Conservation (phyloP, 768 basidiomycete genomes). For the Leccinum barrowsii region DNA sequence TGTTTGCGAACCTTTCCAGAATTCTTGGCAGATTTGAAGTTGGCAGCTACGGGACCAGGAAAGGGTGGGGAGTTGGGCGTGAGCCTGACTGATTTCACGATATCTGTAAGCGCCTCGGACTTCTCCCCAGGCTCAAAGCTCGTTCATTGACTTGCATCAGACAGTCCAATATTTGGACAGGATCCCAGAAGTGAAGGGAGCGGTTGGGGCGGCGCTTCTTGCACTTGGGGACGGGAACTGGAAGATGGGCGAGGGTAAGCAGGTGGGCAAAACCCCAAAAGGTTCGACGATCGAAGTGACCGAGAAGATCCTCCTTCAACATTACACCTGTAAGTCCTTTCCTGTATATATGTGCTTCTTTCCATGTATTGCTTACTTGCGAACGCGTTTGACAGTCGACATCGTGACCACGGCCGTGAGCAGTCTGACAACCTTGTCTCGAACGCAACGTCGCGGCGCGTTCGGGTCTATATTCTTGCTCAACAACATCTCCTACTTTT, state of each 20-base stretch:
- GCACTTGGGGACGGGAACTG: constrained; percentile 85
- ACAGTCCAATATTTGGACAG: constrained; percentile 66
- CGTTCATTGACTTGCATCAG: constrained; percentile 33
- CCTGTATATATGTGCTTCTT: background rate
- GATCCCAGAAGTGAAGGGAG: constrained; percentile 65
- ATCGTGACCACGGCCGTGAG: constrained; percentile 62
- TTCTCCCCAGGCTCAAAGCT: background rate
- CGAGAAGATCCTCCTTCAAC: constrained; percentile 62
- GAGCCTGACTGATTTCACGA: constrained; percentile 58
- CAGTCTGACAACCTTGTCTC: constrained; percentile 62
- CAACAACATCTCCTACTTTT: constrained; percentile 75
- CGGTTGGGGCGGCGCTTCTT: constrained; percentile 61
- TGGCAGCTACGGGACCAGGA: constrained; percentile 46
- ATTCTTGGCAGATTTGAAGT: constrained; percentile 73
- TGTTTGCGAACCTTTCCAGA: constrained; percentile 84
- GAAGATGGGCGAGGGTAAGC: constrained; percentile 86
- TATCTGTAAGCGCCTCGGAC: constrained; percentile 40
- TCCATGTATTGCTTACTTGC: background rate
- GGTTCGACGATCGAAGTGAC: constrained; percentile 43
- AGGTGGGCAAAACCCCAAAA: constrained; percentile 50
- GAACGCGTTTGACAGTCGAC: constrained; percentile 49
- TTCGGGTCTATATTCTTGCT: constrained; percentile 75
- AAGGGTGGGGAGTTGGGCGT: constrained; percentile 61
- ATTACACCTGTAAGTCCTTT: constrained; percentile 63
- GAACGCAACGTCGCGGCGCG: constrained; percentile 55